A percentile compares a stretch with the other conserved stretches of the same genome.
phyloP scores from a whole-genome alignment of 2,329 filamentous ascomycete species.

The Colletotrichum simmondsii region DNA sequence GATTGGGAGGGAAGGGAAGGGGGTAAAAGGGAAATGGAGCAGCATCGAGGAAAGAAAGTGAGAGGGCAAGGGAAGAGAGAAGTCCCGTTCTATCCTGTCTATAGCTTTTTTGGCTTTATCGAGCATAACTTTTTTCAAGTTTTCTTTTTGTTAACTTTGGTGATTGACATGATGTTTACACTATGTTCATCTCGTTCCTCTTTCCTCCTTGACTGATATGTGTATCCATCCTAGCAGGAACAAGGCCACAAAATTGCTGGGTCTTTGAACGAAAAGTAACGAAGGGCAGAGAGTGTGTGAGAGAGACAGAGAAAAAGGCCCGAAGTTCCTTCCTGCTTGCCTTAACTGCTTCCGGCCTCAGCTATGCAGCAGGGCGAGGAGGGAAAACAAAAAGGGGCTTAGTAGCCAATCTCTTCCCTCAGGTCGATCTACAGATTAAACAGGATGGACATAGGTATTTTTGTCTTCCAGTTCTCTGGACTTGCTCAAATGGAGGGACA shows the following conservation, averaged over 20 bases:
- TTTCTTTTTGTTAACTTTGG: background rate
- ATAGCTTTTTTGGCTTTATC: background rate
- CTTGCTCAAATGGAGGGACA: background rate
- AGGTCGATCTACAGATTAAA: background rate
- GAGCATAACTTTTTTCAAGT: conserved; percentile 8
- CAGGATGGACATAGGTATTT: background rate
- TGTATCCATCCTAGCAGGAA: no score
- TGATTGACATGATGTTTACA: background rate
- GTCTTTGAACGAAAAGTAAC: background rate
- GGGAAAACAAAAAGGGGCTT: background rate
- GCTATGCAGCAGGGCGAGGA: background rate
- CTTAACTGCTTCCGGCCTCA: background rate
- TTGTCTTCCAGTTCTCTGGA: background rate
- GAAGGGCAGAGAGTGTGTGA: no score
- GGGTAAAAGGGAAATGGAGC: background rate
- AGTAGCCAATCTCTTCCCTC: background rate
- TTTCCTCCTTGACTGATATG: background rate
- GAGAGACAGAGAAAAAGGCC: background rate
- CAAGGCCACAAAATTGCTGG: no score
- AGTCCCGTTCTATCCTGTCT: background rate
- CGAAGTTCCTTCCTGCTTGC: background rate
- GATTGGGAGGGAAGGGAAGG: background rate
- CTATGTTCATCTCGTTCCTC: no score
- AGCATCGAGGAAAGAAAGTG: background rate
- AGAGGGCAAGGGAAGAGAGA: background rate